Conservation (phyloP, 768 basidiomycete genomes). For the Collybiopsis luxurians region DNA sequence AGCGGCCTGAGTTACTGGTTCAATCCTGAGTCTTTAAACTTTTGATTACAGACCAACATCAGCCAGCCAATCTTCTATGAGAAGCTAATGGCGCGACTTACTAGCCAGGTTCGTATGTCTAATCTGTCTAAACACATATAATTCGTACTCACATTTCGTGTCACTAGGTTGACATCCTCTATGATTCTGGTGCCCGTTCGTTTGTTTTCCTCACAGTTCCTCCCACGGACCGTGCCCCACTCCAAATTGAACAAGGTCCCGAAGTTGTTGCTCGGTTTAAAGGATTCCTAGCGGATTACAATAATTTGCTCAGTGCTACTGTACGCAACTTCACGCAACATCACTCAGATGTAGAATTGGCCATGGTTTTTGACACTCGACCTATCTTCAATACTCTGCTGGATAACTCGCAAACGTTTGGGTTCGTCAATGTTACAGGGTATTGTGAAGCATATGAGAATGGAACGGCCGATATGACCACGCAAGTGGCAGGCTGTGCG, state of each 20-base stretch:
- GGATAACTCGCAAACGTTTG: slow-evolving; percentile 48
- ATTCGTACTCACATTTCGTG: background rate
- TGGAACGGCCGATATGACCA: slow-evolving; percentile 50
- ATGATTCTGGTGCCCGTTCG: slow-evolving; percentile 48
- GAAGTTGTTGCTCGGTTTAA: slow-evolving; percentile 33
- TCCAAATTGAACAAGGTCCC: slow-evolving; percentile 37
- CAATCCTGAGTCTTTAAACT: background rate
- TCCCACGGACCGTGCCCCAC: slow-evolving; percentile 53
- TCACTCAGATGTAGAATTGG: slow-evolving; percentile 41
- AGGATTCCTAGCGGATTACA: slow-evolving; percentile 45
- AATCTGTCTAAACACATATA: background rate
- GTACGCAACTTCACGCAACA: slow-evolving; percentile 36
- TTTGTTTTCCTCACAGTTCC: slow-evolving; percentile 66
- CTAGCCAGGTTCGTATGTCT: slow-evolving; percentile 25
- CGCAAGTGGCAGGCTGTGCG: slow-evolving; percentile 55
- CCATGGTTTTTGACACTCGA: slow-evolving; percentile 53
- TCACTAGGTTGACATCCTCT: slow-evolving; percentile 44
- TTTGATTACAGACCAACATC: slow-evolving; percentile 28
- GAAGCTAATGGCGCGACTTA: slow-evolving; percentile 30
- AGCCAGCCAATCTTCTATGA: slow-evolving; percentile 33
- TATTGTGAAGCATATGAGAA: slow-evolving; percentile 59
- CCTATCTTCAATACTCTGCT: slow-evolving; percentile 58
- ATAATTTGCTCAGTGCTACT: slow-evolving; percentile 38
- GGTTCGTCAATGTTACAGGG: slow-evolving; percentile 58
- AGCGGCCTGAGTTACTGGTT: too few species aligned